Conservation (phyloP, 2,329 filamentous ascomycete species). For the Rachicladosporium sp. region DNA sequence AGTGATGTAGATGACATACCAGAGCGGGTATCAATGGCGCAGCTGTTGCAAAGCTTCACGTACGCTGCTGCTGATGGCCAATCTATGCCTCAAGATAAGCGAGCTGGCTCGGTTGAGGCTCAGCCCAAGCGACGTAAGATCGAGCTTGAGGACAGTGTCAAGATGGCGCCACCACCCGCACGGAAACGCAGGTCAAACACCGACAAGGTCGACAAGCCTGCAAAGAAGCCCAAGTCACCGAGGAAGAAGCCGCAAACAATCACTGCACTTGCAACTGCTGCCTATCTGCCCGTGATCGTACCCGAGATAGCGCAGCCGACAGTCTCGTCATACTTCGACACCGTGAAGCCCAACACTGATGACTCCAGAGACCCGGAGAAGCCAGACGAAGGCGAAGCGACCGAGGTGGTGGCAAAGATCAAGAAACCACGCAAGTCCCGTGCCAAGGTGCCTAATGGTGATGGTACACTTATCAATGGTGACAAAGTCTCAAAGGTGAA, state of each 20-base stretch:
- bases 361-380: conserved; percentile 9
- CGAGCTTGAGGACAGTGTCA: conserved; percentile 2
- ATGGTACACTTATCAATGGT: conserved; percentile 1
- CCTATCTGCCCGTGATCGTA: conserved; percentile 40
- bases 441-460: conserved; percentile 8
- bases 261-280: conserved; percentile 63
- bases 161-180: too few species aligned
- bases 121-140: conserved; percentile 9
- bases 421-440: conserved; percentile 18
- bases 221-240: conserved; percentile 36
- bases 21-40: too few species aligned
- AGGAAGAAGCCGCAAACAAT: conserved; percentile 66
- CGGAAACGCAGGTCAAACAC: background rate
- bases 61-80: too few species aligned
- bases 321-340: conserved; percentile 36
- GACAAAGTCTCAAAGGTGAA: conserved; percentile 31
- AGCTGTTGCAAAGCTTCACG: too few species aligned
- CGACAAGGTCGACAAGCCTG: conserved; percentile 22
- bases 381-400: conserved; percentile 1
- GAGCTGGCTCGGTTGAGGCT: too few species aligned
- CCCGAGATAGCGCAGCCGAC: conserved; percentile 16
- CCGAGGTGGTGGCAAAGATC: conserved; percentile 4
- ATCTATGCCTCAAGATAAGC: too few species aligned
- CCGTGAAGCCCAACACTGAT: conserved; percentile 5
- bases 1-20: too few species aligned